Evolutionary conservation across 164 flowering plant genomes (phyloP).

Genomic region (Cinnamomum micranthum): DNA sequence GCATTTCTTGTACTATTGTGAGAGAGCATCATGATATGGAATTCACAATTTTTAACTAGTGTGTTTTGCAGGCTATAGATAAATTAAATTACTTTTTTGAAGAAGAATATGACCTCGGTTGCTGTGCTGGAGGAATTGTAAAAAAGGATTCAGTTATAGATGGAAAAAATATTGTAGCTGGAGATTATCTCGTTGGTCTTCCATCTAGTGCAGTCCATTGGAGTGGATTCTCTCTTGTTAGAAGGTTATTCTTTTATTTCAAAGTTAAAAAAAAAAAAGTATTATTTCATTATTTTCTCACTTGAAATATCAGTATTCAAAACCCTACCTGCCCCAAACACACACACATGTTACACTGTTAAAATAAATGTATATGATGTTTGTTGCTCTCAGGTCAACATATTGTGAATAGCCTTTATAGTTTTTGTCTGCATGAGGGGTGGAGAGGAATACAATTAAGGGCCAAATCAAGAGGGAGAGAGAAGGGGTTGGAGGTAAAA

Average conservation of each 20-base stretch:
- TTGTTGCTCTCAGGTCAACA: too few relatives aligned
- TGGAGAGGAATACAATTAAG: too few relatives aligned
- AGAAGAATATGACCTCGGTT: slow-evolving; percentile 94
- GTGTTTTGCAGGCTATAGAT: slow-evolving; percentile 75
- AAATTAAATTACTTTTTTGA: slow-evolving; percentile 88
- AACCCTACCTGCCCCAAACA: too few relatives aligned
- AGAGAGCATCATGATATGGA: not conserved
- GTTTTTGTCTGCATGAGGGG: too few relatives aligned
- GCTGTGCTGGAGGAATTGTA: slow-evolving; percentile 87
- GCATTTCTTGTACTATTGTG: not conserved
- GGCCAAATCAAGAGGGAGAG: too few relatives aligned
- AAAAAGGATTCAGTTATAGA: slow-evolving; percentile 80
- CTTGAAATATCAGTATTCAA: not conserved
- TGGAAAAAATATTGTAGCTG: slow-evolving; percentile 72
- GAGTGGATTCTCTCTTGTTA: slow-evolving; percentile 94
- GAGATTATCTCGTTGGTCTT: slow-evolving; percentile 89
- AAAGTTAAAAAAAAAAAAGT: too few relatives aligned
- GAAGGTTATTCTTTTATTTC: slow-evolving; percentile 54
- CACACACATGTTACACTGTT: too few relatives aligned
- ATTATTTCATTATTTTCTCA: not conserved
- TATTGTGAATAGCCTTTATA: too few relatives aligned
- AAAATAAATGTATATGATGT: too few relatives aligned
- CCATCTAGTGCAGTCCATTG: slow-evolving; percentile 98
- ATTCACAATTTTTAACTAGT: not conserved
- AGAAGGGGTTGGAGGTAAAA: too few relatives aligned